Base-by-base conservation (phyloP, 2,329 filamentous ascomycete species). In the Xenoacremonium recifei region DNA sequence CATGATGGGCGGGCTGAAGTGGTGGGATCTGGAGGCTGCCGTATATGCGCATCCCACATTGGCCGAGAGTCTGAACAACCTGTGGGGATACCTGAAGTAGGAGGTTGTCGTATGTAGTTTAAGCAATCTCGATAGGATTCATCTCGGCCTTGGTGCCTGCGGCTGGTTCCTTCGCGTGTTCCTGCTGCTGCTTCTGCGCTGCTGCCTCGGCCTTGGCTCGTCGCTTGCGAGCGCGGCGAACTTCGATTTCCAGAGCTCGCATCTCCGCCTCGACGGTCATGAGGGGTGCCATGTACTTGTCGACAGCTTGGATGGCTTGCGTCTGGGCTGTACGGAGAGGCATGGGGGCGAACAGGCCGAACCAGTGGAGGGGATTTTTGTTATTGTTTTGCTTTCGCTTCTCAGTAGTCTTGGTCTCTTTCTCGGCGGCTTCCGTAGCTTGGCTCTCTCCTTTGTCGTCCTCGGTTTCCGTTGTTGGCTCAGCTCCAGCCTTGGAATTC, bases 241-340 rank as follows among this genome's bases (percentile, higher is more conserved):
- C 81, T 51, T 85, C 77, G 38, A 84, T 80, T 67, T 90, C 86
- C 5, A 87, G 60, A n/a, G 66, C 65, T 12, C 72, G 70, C 76
- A 92, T 81, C 54, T 80, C 74, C 20, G 71, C 71, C 25, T 73
- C 70, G n/a, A 87, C 62, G 2, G 73, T 75, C 6, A 73, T 73
- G 7, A 89, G 66, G 29, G 65, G 65, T 2, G 81, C 76, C 3
- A 90, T 63, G 4, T 84, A 61, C 0, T 72, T 63, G 40, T 82
- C 76, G 4, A 89, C 71, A 1, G 73, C 73, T 27, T 69, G 57
- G 18, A 79, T 57, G 38, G 86, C 82, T 13, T 76, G 70, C 0
- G 57, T 53, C 61, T 90, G 87, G 3, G 85, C 81, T 17, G 71
- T 66, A 10, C 74, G 73, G 32, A 83, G 65, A 3, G 76, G 57